A percentile compares a stretch with the other conserved stretches of the same genome.
These are phyloP conservation scores for Cytospora piceae DNA, from an alignment of 2,329 filamentous ascomycete species.

Conservation along the genomic window DNA sequence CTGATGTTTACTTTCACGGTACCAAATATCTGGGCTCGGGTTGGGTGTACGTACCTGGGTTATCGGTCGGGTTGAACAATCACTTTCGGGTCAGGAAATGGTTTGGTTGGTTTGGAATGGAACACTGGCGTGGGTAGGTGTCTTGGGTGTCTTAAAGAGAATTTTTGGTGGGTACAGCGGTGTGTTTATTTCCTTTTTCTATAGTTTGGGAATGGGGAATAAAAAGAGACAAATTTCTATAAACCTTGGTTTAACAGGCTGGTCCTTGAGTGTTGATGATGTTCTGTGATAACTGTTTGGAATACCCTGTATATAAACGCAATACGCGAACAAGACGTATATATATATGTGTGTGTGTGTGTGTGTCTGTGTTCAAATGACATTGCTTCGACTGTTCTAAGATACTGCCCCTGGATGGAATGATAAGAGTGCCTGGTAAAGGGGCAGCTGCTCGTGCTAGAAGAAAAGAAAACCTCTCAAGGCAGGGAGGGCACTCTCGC, in stretches of 20 bases:
- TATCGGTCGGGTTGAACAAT: background rate
- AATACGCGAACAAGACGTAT: background rate
- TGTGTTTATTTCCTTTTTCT: background rate
- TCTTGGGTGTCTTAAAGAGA: background rate
- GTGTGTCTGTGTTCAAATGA: too few relatives aligned
- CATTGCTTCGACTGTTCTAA: too few relatives aligned
- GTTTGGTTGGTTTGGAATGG: background rate
- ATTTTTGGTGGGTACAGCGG: background rate
- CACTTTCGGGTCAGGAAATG: background rate
- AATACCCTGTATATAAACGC: background rate
- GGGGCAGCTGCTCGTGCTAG: too few relatives aligned
- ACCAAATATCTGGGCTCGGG: slow-evolving; percentile 16
- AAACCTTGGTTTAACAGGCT: background rate
- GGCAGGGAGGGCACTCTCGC: too few relatives aligned
- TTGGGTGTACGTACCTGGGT: background rate
- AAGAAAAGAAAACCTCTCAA: too few relatives aligned
- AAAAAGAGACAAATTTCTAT: background rate
- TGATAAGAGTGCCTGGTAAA: too few relatives aligned
- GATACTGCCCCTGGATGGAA: too few relatives aligned
- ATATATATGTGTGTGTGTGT: too few relatives aligned
- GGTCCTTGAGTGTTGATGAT: background rate
- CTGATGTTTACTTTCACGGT: slow-evolving; percentile 9
- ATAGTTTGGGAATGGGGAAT: background rate
- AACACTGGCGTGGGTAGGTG: background rate
- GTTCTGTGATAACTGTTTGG: background rate